phyloP scores from a whole-genome alignment of 176 grass and related monocot genomes.

The Triticum monococcum region DNA sequence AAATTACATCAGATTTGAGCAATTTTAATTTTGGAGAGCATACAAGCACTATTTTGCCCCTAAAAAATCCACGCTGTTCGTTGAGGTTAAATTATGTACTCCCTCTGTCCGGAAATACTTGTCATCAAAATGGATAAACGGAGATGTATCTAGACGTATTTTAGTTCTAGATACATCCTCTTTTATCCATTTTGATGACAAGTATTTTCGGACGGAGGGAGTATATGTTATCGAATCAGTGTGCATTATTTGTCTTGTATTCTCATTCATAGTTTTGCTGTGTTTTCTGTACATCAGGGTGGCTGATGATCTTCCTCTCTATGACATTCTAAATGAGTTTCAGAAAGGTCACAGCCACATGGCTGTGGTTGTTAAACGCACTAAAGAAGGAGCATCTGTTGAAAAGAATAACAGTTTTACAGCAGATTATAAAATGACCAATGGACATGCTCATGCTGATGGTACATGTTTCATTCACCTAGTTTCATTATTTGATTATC shows the following conservation, averaged over 20 bases:
- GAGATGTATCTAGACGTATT: too few species aligned
- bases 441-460: constrained; percentile 42
- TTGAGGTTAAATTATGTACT: not conserved
- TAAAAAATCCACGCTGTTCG: not conserved
- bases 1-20: not conserved
- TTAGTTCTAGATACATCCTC: too few species aligned
- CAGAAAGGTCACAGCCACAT: constrained; percentile 99
- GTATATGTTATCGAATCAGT: not conserved
- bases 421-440: constrained; percentile 55
- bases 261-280: constrained; percentile 14
- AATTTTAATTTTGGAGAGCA: not conserved
- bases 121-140: too few species aligned
- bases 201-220: too few species aligned
- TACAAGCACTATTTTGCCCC: not conserved
- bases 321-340: constrained; percentile 99
- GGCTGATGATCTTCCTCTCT: constrained; percentile 90
- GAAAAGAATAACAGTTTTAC: constrained; percentile 52
- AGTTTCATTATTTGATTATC: constrained; percentile 25
- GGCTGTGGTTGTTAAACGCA: constrained; percentile 87
- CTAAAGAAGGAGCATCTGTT: constrained; percentile 39
- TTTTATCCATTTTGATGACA: too few species aligned
- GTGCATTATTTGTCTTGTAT: constrained; percentile 16
- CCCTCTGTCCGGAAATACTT: too few species aligned
- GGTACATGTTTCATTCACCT: constrained; percentile 38
- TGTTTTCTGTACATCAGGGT: constrained; percentile 62